Base-by-base conservation (phyloP, 768 basidiomycete genomes). In the Tricholoma matsutake region DNA sequence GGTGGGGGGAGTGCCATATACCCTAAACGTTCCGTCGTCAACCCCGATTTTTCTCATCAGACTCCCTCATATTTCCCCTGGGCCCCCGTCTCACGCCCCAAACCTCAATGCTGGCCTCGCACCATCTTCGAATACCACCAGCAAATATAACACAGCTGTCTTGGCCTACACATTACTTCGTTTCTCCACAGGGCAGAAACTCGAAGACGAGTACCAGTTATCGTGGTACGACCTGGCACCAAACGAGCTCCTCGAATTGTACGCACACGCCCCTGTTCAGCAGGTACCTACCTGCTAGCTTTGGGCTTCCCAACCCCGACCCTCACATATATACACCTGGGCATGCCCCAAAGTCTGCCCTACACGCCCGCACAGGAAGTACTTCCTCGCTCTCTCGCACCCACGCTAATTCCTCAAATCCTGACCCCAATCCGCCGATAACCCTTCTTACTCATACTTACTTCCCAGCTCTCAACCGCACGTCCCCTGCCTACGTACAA, bases 161-260 rank as follows among this genome's bases (percentile, higher is more conserved):
- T 47, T 28, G 14, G 29, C 63, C 8, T 86, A 83, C 69, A 78
- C 80, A 0, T 76, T 91, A 13, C 67, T 90, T n/a, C 81, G 86
- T 1, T 91, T 86, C 66, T 83, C 88, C 3, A 89, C 89, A 0
- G 87, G 88, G 3, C 81, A 88, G 64, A 72, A 88, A 13, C 80
- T 92, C 31, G 86, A 92, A 66, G 89, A 91, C 67, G 84, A 87
- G 20, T 81, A 81, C 49, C 62, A 76, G 9, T 67, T 81, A 1
- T 72, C 80, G 0, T 87, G 85, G 81, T 90, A 89, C 66, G 75
- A 81, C 41, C 67, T 91, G 20, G 73, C 77, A 9, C 81, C 86
- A 0, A 77, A 84, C 63, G 91, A 92, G 65, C 78, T 92, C 2
- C 78, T 92, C 18, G 91, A 92, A 66, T 69, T 92, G 16, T 89